phyloP scores from a whole-genome alignment of 2,329 filamentous ascomycete species.

The Colletotrichum tabaci region DNA sequence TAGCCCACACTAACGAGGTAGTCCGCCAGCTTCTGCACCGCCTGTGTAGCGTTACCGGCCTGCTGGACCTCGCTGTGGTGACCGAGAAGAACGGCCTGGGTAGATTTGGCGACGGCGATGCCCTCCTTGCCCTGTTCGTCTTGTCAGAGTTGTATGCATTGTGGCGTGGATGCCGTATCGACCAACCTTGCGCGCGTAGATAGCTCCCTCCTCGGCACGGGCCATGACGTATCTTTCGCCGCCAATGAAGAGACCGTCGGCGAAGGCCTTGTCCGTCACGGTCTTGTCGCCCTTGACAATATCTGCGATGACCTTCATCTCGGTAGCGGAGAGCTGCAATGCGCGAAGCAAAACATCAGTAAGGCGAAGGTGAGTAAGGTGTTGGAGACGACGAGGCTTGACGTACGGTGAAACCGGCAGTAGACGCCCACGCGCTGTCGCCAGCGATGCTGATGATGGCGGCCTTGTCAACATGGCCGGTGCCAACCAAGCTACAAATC shows the following conservation, averaged over 20 bases:
- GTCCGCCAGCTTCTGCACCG: constrained; percentile 87
- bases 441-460: constrained; percentile 87
- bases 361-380: background rate
- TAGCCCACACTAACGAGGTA: constrained; percentile 87
- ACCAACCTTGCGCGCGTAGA: constrained; percentile 89
- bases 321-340: constrained; percentile 68
- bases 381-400: background rate
- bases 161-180: constrained; percentile 29
- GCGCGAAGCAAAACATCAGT: constrained; percentile 45
- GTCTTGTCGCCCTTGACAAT: constrained; percentile 63
- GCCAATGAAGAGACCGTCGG: constrained; percentile 81
- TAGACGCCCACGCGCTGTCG: constrained; percentile 84
- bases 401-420: constrained; percentile 80
- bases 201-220: constrained; percentile 81
- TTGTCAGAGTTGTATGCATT: constrained; percentile 16
- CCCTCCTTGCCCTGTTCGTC: constrained; percentile 79
- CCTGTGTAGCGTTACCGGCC: constrained; percentile 82
- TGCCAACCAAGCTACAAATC: constrained; percentile 79
- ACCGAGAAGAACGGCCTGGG: constrained; percentile 88
- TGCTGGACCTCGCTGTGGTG: constrained; percentile 84
- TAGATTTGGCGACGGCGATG: constrained; percentile 87
- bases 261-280: constrained; percentile 76
- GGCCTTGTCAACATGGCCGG: constrained; percentile 84
- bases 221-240: constrained; percentile 85
- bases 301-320: constrained; percentile 71